A percentile compares a stretch with the other conserved stretches of the same genome.
Evolutionary conservation across 2,329 filamentous ascomycete species (phyloP).

Genomic region (Penicillium sp.): DNA sequence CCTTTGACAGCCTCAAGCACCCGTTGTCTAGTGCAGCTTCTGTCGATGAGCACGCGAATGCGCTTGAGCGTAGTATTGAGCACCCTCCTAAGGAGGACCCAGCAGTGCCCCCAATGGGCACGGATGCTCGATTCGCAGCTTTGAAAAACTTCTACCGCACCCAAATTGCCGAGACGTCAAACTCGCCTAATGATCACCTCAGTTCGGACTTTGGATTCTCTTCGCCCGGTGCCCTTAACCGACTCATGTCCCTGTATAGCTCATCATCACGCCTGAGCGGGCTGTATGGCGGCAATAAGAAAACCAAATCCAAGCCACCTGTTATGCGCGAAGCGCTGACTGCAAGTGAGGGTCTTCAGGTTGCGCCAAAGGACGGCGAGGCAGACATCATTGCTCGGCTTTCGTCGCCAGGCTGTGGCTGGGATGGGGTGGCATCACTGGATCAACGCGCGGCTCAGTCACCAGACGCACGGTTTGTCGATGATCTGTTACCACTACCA

Average conservation of each 20-base stretch:
- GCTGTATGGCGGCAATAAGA: constrained; percentile 58
- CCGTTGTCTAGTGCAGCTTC: constrained; percentile 39
- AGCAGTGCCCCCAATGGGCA: constrained; percentile 48
- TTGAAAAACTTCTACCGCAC: constrained; percentile 79
- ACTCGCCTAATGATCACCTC: constrained; percentile 53
- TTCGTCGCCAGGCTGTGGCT: constrained; percentile 55
- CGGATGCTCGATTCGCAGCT: constrained; percentile 71
- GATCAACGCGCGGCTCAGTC: constrained; percentile 55
- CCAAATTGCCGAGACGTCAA: constrained; percentile 67
- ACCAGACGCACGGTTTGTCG: constrained; percentile 61
- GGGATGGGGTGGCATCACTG: constrained; percentile 62
- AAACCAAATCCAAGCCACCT: constrained; percentile 65
- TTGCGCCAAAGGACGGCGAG: constrained; percentile 62
- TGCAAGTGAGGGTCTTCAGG: constrained; percentile 69
- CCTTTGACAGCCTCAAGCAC: constrained; percentile 39
- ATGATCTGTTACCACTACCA: constrained; percentile 77
- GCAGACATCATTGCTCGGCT: constrained; percentile 62
- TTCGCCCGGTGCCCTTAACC: constrained; percentile 78
- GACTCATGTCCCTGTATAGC: constrained; percentile 91
- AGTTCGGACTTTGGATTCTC: constrained; percentile 57
- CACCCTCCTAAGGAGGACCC: constrained; percentile 39
- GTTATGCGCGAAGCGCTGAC: constrained; percentile 79
- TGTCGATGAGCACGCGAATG: constrained; percentile 33
- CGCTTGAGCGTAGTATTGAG: constrained; percentile 33
- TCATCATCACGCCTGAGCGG: constrained; percentile 54